Evolutionary conservation across 768 basidiomycete species (phyloP).

Genomic region (Boletus reticulatus): DNA sequence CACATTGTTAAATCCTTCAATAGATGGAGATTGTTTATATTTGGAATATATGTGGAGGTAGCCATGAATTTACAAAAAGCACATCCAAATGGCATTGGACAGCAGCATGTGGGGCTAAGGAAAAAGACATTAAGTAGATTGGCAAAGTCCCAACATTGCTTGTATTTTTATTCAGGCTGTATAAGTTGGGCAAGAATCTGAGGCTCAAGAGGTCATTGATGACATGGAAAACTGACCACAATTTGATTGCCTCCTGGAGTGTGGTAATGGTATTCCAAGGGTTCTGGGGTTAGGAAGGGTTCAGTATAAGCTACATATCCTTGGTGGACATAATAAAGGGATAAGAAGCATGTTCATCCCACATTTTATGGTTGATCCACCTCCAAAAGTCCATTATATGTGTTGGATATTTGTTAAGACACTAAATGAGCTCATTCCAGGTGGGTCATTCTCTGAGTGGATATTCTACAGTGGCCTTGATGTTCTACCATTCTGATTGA

Average conservation of each 20-base stretch:
- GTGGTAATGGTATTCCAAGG: background rate
- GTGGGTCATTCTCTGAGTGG: conserved; percentile 4
- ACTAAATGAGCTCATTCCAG: background rate
- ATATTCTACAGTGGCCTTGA: background rate
- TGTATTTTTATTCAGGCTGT: background rate
- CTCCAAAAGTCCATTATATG: background rate
- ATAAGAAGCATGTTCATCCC: background rate
- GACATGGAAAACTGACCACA: conserved; percentile 1
- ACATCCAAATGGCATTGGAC: background rate
- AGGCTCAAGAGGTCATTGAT: background rate
- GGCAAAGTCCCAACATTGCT: background rate
- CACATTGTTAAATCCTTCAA: background rate
- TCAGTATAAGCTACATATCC: background rate
- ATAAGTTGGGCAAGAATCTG: conserved; percentile 4
- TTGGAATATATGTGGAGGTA: conserved; percentile 3
- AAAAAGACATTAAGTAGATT: background rate
- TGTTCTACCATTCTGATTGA: background rate
- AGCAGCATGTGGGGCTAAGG: background rate
- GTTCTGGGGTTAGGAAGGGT: background rate
- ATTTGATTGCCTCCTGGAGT: background rate
- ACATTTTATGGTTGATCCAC: background rate
- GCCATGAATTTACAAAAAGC: background rate
- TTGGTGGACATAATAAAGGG: conserved; percentile 3
- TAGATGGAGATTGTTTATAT: background rate
- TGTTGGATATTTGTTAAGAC: background rate